Conservation (phyloP, 75 land plant genomes). For the Isoetes taiwanensis region DNA sequence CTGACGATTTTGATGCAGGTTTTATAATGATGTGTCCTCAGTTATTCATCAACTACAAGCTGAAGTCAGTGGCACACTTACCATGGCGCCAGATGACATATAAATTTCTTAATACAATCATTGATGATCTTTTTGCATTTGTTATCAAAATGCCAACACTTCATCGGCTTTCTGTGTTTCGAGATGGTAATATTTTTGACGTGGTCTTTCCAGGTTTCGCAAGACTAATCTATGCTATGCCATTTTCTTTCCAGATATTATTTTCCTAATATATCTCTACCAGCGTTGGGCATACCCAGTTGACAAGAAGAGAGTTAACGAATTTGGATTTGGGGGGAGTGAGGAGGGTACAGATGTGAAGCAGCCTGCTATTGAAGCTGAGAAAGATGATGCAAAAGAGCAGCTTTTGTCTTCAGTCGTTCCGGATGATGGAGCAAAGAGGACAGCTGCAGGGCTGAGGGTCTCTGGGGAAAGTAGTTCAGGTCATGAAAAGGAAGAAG, state of each 20-base stretch:
- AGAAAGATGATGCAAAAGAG: background rate
- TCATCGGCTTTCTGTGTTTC: slow-evolving; percentile 93
- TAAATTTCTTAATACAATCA: slow-evolving; percentile 93
- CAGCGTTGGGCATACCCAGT: slow-evolving; percentile 97
- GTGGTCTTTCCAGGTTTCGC: background rate
- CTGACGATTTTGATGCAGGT: slow-evolving; percentile 28
- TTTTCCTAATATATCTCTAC: slow-evolving; percentile 82
- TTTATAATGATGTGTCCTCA: slow-evolving; percentile 99
- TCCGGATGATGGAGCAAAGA: slow-evolving; percentile 11
- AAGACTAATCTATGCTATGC: background rate
- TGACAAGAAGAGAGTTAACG: slow-evolving; percentile 77
- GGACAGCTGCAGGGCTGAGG: slow-evolving; percentile 17
- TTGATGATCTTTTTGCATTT: slow-evolving; percentile 97
- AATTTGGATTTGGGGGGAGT: slow-evolving; percentile 94
- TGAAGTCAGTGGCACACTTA: slow-evolving; percentile 92
- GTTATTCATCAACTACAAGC: slow-evolving; percentile 91
- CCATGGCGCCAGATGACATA: slow-evolving; percentile 99
- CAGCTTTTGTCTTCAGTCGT: slow-evolving; percentile 6
- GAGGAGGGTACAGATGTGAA: slow-evolving; percentile 18
- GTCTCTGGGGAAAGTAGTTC: slow-evolving; percentile 5
- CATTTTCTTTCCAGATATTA: slow-evolving; percentile 55
- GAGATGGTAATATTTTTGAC: slow-evolving; percentile 86
- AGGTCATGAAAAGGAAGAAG: background rate
- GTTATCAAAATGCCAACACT: slow-evolving; percentile 96
- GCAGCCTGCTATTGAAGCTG: background rate